Evolutionary conservation across 306 rosid species (phyloP).

Genomic region (Fragaria vesca): DNA sequence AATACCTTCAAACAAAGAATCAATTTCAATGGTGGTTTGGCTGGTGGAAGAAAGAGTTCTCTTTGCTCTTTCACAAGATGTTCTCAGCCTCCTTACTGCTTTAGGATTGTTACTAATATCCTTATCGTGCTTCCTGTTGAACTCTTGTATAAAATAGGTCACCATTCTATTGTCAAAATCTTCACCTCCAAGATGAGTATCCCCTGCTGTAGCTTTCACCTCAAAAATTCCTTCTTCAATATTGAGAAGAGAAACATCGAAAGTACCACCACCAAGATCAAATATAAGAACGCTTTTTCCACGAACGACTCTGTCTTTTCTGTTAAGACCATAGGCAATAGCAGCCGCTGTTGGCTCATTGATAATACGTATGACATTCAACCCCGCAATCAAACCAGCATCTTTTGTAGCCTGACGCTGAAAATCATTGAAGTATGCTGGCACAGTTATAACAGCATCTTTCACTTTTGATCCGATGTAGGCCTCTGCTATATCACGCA

Average conservation of each 20-base stretch:
- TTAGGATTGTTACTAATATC: constrained; percentile 1
- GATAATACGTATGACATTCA: constrained; percentile 29
- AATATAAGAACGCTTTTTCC: constrained; percentile 34
- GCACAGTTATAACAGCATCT: constrained; percentile 37
- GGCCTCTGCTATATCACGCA: constrained; percentile 39
- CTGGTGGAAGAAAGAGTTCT: constrained; percentile 2
- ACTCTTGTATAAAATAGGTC: neutral
- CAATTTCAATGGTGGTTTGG: neutral
- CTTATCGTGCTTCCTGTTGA: neutral
- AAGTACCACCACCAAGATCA: constrained; percentile 51
- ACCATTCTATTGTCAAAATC: constrained; percentile 19
- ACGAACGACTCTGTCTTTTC: neutral
- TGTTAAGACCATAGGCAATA: constrained; percentile 42
- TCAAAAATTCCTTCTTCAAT: neutral
- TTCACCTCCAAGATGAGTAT: constrained; percentile 19
- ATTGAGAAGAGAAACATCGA: constrained; percentile 10
- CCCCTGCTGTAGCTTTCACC: constrained; percentile 15
- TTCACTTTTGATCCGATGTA: constrained; percentile 21
- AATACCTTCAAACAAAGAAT: neutral
- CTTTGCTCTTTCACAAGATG: constrained; percentile 14
- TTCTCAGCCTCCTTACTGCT: constrained; percentile 8
- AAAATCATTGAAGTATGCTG: constrained; percentile 35
- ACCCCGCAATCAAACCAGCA: constrained; percentile 30
- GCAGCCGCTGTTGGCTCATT: constrained; percentile 39
- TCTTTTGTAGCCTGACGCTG: constrained; percentile 37